Base-by-base conservation (phyloP, 306 rosid species). In the Vicia sativa region DNA sequence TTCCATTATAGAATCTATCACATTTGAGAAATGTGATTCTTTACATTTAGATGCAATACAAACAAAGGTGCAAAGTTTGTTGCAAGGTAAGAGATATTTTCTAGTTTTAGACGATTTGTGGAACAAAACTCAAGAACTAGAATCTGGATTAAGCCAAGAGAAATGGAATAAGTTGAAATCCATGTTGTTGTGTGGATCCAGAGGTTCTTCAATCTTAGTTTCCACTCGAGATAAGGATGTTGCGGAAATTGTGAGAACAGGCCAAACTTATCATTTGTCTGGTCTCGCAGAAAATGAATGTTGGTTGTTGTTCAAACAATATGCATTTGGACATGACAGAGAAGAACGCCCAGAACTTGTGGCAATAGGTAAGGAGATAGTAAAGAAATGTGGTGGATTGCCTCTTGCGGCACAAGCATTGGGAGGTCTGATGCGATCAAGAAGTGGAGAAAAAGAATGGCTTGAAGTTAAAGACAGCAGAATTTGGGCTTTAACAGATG, bases 251-350 rank as follows among this genome's bases (percentile, higher is more conserved):
- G 13, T 11, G 15, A 9, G 37, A 54, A 38, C 66, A 37, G 16
- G 65, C 2, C 26, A 9, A 58, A 12, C 43, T 15, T 25, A 58
- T 16, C 64, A 34, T 31, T 16, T 58, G 12, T 58, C 13, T 34
- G 25, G 25, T 14, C 64, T 58, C 64, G 2, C 44, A 9, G 26
- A 57, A 6, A 3, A n/a, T 0, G 62, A 57, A 13, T 29, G 62
- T 57, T 57, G 62, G 42, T 29, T 56, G 39, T 46, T 48, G 59
- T 65, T 65, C 38, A 34, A 18, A 52, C 71, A 57, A 31, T 48
- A 16, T 48, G 55, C 55, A 48, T 48, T 48, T 48, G 12, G 55
- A 48, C 12, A 8, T 18, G 11, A 48, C 0, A 6, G 2, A 10
- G 46, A 66, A 48, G 55, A 48, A 11, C 12, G 26, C 2, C 1